These are phyloP conservation scores for Lophiotrema nucula DNA, from an alignment of 495 filamentous ascomycete species.

Conservation along the genomic window DNA sequence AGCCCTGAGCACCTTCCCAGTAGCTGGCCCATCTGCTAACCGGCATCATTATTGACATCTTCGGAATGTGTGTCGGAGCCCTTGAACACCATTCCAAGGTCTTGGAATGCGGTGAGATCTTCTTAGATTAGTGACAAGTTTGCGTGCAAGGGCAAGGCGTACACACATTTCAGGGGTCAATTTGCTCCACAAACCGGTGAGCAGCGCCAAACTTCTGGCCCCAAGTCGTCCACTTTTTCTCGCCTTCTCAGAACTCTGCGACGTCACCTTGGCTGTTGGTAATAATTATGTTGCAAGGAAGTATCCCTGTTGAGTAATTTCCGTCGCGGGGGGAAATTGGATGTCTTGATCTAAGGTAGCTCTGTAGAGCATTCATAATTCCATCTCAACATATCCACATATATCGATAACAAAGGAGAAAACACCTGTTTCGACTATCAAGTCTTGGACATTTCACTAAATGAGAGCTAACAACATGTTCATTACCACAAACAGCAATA, in stretches of 20 bases:
- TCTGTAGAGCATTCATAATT: neutral
- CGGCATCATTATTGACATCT: constrained; percentile 13
- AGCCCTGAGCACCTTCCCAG: constrained; percentile 46
- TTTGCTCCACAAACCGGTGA: constrained; percentile 15
- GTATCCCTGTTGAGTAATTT: neutral
- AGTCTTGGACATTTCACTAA: too few relatives aligned
- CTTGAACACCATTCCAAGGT: constrained; percentile 8
- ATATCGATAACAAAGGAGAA: constrained; percentile 2
- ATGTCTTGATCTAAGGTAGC: neutral
- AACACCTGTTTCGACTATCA: too few relatives aligned
- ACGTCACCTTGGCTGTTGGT: constrained; percentile 22
- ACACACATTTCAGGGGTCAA: constrained; percentile 14
- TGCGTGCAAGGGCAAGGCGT: neutral
- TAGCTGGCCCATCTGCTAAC: constrained; percentile 31
- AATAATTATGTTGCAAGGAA: constrained; percentile 1
- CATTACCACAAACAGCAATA: too few relatives aligned
- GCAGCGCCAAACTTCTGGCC: neutral
- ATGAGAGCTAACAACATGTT: too few relatives aligned
- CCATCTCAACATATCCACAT: neutral
- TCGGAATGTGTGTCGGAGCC: constrained; percentile 16
- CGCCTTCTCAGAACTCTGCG: constrained; percentile 16
- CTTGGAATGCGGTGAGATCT: neutral
- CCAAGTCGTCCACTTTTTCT: constrained; percentile 13
- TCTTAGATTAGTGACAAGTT: neutral
- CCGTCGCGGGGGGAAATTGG: neutral